phyloP scores from a whole-genome alignment of 176 grass and related monocot species.

The Aegilops longissima region DNA sequence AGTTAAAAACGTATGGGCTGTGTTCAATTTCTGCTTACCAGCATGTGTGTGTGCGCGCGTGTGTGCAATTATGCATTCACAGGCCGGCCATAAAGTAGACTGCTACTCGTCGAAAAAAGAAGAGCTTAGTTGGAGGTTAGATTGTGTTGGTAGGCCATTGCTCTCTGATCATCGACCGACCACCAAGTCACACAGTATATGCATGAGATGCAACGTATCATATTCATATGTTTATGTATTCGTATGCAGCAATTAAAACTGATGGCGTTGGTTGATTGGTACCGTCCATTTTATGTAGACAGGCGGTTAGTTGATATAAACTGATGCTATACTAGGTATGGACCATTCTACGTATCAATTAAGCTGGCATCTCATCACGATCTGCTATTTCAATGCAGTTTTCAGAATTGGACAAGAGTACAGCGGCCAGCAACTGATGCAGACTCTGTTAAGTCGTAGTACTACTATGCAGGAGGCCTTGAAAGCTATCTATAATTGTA shows the following conservation, averaged over 20 bases:
- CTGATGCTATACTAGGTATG: neutral
- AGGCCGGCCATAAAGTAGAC: constrained; percentile 11
- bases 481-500: neutral
- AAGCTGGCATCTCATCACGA: neutral
- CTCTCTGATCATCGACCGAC: constrained; percentile 9
- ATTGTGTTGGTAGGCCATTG: constrained; percentile 32
- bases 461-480: neutral
- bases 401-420: neutral
- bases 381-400: neutral
- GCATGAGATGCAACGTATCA: neutral
- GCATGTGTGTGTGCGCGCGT: neutral
- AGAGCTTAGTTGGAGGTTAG: neutral
- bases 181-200: neutral
- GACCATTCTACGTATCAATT: constrained; percentile 8
- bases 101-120: neutral
- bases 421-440: constrained; percentile 5
- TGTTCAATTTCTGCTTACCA: neutral
- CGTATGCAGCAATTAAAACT: neutral
- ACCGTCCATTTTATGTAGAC: neutral
- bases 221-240: neutral
- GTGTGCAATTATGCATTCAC: neutral
- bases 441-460: neutral
- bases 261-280: neutral
- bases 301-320: neutral
- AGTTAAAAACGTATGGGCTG: neutral